phyloP scores from a whole-genome alignment of 371 early-diverging fungal genomes.

The Mortierella sp. region DNA sequence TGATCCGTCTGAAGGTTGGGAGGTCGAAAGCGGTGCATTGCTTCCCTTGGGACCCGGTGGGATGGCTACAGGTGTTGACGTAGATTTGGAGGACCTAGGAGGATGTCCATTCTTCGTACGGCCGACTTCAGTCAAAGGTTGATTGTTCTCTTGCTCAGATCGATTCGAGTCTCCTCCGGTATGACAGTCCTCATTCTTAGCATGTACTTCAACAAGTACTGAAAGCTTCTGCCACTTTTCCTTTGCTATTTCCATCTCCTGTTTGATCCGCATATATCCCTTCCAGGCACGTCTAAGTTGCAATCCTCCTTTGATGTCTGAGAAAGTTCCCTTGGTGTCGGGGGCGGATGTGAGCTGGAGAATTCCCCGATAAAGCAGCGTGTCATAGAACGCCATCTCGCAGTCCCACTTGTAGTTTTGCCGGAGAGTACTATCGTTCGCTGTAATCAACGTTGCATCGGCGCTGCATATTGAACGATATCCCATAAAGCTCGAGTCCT shows the following conservation, averaged over 20 bases:
- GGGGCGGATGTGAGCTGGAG: slow-evolving; percentile 51
- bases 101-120: neutral
- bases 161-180: too few relatives aligned
- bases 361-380: slow-evolving; percentile 52
- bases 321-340: slow-evolving; percentile 56
- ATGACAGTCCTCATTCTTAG: neutral
- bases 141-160: neutral
- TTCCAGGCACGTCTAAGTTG: slow-evolving; percentile 57
- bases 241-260: slow-evolving; percentile 44
- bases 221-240: slow-evolving; percentile 37
- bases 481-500: slow-evolving; percentile 41
- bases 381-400: slow-evolving; percentile 55
- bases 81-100: slow-evolving; percentile 9
- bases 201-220: neutral
- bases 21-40: slow-evolving; percentile 18
- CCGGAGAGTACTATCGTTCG: slow-evolving; percentile 44
- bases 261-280: slow-evolving; percentile 55
- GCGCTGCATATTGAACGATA: slow-evolving; percentile 33
- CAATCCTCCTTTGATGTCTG: slow-evolving; percentile 56
- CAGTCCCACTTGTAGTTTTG: slow-evolving; percentile 60
- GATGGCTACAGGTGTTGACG: slow-evolving; percentile 12
- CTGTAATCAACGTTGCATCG: slow-evolving; percentile 26
- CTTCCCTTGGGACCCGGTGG: slow-evolving; percentile 10
- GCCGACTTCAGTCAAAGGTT: too few relatives aligned
- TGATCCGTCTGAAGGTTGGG: slow-evolving; percentile 34